Evolutionary conservation across 768 basidiomycete species (phyloP).

Genomic region (Ramaria rubella): DNA sequence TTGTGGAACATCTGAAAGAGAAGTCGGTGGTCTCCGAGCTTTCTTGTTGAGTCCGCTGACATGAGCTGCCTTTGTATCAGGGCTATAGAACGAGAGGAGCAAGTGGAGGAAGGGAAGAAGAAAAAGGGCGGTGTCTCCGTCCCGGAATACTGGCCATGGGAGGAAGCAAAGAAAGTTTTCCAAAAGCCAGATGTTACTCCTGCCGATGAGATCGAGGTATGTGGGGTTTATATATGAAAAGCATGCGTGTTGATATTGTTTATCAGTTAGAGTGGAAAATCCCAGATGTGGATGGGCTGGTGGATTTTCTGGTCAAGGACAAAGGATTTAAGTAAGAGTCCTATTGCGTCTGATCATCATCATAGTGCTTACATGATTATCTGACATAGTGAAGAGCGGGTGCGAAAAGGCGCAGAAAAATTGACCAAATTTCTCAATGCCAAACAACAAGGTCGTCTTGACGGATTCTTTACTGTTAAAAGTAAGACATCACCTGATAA

Average conservation of each 20-base stretch:
- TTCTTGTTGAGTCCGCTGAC: conserved; percentile 4
- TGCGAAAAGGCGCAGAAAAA: conserved; percentile 92
- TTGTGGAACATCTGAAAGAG: conserved; percentile 72
- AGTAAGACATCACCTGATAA: conserved; percentile 48
- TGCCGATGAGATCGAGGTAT: conserved; percentile 78
- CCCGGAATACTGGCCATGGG: conserved; percentile 96
- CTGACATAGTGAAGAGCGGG: conserved; percentile 79
- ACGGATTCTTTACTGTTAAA: conserved; percentile 87
- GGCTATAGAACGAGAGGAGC: conserved; percentile 36
- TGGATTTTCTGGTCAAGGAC: conserved; percentile 87
- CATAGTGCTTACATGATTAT: neutral
- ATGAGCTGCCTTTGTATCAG: conserved; percentile 19
- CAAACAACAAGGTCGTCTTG: conserved; percentile 95
- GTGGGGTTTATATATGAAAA: conserved; percentile 8
- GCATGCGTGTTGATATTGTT: neutral
- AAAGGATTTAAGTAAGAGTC: conserved; percentile 91
- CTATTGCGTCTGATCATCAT: conserved; percentile 1
- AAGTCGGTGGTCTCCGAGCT: conserved; percentile 47
- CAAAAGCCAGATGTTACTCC: conserved; percentile 84
- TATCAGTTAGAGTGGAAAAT: conserved; percentile 85
- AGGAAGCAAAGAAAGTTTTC: conserved; percentile 89
- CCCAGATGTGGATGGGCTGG: conserved; percentile 88
- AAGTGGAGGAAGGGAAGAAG: conserved; percentile 47
- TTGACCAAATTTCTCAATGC: conserved; percentile 76
- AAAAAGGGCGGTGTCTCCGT: conserved; percentile 72